Evolutionary conservation across 345 rosid genomes (phyloP).

Genomic region (Moricandia arvensis): DNA sequence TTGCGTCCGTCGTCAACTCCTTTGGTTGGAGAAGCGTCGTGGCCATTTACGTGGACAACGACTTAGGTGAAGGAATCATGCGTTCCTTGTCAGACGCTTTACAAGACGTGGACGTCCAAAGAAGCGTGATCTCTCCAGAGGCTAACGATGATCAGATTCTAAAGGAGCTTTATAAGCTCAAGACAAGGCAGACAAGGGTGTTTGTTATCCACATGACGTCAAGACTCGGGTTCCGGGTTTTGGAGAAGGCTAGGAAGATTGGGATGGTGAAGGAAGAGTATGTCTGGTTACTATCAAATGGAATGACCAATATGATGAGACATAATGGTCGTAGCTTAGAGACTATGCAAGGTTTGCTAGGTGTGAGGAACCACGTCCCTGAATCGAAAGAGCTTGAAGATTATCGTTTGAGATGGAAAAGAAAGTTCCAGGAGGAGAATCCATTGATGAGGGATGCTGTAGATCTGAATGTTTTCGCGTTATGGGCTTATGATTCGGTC

Average conservation of each 20-base stretch:
- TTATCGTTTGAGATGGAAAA: constrained; percentile 35
- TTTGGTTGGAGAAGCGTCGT: constrained; percentile 51
- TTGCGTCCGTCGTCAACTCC: constrained; percentile 34
- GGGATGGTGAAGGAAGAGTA: constrained; percentile 67
- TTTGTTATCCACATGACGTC: constrained; percentile 51
- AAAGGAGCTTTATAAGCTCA: constrained; percentile 44
- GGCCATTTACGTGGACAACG: constrained; percentile 40
- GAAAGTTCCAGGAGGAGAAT: background rate
- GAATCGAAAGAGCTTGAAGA: constrained; percentile 15
- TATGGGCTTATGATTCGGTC: constrained; percentile 46
- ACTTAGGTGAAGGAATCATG: constrained; percentile 49
- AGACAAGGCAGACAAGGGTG: constrained; percentile 56
- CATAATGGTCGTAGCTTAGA: background rate
- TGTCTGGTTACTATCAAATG: constrained; percentile 50
- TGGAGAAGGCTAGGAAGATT: constrained; percentile 40
- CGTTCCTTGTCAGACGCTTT: constrained; percentile 43
- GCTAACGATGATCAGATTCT: constrained; percentile 46
- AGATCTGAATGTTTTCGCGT: constrained; percentile 5
- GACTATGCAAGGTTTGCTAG: constrained; percentile 34
- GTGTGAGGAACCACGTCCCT: constrained; percentile 31
- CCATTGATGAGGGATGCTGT: background rate
- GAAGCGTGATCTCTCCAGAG: constrained; percentile 34
- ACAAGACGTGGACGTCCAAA: constrained; percentile 19
- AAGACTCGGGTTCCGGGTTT: constrained; percentile 36
- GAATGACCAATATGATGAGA: constrained; percentile 22